Evolutionary conservation across 2,329 filamentous ascomycete genomes (phyloP).

Genomic region (Albophoma yamanashiensis): DNA sequence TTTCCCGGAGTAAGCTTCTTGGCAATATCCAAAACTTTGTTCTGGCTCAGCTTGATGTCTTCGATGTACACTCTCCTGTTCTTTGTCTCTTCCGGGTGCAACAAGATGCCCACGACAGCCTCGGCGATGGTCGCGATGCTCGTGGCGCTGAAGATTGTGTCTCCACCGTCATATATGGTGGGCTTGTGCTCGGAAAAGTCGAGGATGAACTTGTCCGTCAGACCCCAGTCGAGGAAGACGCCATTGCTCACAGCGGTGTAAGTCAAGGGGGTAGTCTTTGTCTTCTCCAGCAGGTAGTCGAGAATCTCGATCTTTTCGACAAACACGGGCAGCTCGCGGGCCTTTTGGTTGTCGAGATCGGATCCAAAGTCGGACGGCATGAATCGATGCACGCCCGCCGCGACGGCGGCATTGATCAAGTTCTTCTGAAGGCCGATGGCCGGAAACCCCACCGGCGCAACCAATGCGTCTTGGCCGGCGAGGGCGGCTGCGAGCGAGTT

Average conservation of each 20-base stretch:
- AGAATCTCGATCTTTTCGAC: conserved; percentile 33
- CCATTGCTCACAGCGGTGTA: conserved; percentile 46
- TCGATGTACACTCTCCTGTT: conserved; percentile 39
- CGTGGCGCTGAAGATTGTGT: conserved; percentile 34
- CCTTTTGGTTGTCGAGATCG: conserved; percentile 20
- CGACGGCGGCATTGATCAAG: conserved; percentile 47
- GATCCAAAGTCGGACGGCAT: conserved; percentile 47
- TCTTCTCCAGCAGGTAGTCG: conserved; percentile 28
- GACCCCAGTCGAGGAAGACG: conserved; percentile 49
- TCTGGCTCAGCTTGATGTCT: conserved; percentile 33
- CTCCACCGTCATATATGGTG: conserved; percentile 38
- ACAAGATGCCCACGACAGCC: conserved; percentile 36
- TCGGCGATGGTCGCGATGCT: conserved; percentile 34
- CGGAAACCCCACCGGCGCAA: conserved; percentile 24
- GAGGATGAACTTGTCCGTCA: conserved; percentile 30
- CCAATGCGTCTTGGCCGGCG: conserved; percentile 44
- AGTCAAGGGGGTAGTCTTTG: conserved; percentile 29
- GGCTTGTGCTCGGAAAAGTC: conserved; percentile 27
- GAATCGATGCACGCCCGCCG: conserved; percentile 50
- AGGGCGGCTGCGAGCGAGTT: conserved; percentile 39
- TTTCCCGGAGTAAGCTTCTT: conserved; percentile 37
- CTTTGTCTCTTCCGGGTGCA: conserved; percentile 38
- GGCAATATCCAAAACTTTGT: conserved; percentile 29
- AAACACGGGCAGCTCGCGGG: conserved; percentile 37
- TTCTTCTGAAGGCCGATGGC: conserved; percentile 26